phyloP scores from a whole-genome alignment of 1,284 basidiomycete genomes.

The Tremellales sp. region DNA sequence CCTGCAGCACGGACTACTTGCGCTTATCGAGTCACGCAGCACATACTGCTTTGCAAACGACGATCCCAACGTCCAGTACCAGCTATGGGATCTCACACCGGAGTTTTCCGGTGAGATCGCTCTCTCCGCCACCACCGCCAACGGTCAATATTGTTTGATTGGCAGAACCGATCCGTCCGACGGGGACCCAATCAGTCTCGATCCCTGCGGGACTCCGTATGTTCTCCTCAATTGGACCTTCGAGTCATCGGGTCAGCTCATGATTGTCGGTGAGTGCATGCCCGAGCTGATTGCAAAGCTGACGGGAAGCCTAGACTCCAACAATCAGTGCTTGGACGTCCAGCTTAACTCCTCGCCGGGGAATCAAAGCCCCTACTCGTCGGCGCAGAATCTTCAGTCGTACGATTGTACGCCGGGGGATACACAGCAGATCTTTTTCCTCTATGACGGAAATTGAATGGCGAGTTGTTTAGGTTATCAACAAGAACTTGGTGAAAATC shows the following conservation, averaged over 20 bases:
- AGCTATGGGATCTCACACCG: conserved; percentile 5
- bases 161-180: conserved; percentile 14
- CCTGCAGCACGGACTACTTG: background rate
- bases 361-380: conserved; percentile 12
- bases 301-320: background rate
- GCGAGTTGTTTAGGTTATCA: too few species aligned
- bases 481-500: too few species aligned
- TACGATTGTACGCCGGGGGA: conserved; percentile 22
- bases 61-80: conserved; percentile 1
- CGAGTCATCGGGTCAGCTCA: too few species aligned
- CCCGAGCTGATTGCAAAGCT: background rate
- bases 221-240: background rate
- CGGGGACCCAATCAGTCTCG: conserved; percentile 25
- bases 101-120: too few species aligned
- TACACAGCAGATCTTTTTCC: conserved; percentile 22
- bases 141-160: conserved; percentile 17
- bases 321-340: conserved; percentile 23
- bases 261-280: background rate
- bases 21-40: conserved; percentile 1
- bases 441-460: too few species aligned
- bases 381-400: conserved; percentile 17
- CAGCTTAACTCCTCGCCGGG: conserved; percentile 5
- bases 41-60: conserved; percentile 11
- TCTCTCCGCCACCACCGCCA: too few species aligned
- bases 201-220: background rate